Conservation (phyloP, 192 early-diverging fungal genomes). For the Coemansia furcata region DNA sequence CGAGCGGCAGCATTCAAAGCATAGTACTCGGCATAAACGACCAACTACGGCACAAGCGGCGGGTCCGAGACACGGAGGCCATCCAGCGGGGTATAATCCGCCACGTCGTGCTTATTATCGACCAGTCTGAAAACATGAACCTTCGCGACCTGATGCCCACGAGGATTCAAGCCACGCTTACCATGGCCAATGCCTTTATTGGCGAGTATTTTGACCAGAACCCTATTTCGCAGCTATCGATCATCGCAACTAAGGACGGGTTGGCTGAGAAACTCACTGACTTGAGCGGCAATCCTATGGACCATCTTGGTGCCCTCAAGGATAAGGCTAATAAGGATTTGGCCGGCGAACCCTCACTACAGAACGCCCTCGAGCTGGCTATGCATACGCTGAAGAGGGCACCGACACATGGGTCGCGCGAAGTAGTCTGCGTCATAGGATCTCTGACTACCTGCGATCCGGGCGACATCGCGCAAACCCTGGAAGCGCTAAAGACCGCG, state of each 20-base stretch:
- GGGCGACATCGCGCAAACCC: slow-evolving; percentile 83
- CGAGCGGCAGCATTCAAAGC: slow-evolving; percentile 75
- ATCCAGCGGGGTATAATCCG: slow-evolving; percentile 83
- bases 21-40: slow-evolving; percentile 71
- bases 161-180: slow-evolving; percentile 71
- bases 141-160: slow-evolving; percentile 83
- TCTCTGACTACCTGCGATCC: slow-evolving; percentile 94
- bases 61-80: slow-evolving; percentile 64
- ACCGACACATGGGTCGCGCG: slow-evolving; percentile 86
- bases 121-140: slow-evolving; percentile 80
- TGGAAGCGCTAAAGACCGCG: slow-evolving; percentile 63
- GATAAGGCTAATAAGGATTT: slow-evolving; percentile 66
- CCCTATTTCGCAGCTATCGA: slow-evolving; percentile 83
- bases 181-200: slow-evolving; percentile 67
- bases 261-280: slow-evolving; percentile 84
- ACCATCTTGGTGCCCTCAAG: slow-evolving; percentile 72
- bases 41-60: slow-evolving; percentile 59
- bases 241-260: slow-evolving; percentile 82
- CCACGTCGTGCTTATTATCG: slow-evolving; percentile 78
- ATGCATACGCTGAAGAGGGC: slow-evolving; percentile 72
- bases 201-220: slow-evolving; percentile 96
- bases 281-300: slow-evolving; percentile 79
- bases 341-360: slow-evolving; percentile 85
- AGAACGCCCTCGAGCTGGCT: slow-evolving; percentile 88
- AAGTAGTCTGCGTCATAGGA: slow-evolving; percentile 83